phyloP scores from a whole-genome alignment of 2,329 filamentous ascomycete genomes.

The Phialophora verrucosa region DNA sequence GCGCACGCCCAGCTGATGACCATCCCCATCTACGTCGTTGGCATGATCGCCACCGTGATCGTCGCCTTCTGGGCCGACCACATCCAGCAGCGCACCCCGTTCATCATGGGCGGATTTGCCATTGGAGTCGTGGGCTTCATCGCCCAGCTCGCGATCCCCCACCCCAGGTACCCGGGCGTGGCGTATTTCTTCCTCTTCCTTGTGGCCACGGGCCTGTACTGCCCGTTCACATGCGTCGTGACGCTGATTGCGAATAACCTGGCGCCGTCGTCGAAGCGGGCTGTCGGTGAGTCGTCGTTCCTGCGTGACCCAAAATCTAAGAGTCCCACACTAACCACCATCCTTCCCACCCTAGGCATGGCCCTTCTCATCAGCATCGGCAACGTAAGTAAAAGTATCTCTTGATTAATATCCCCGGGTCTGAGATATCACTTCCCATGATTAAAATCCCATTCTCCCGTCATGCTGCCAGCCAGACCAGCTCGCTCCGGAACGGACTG shows the following conservation, averaged over 20 bases:
- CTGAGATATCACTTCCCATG: no score
- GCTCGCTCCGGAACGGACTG: no score
- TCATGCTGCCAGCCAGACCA: no score
- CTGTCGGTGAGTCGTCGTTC: constrained; percentile 54
- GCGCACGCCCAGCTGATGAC: constrained; percentile 50
- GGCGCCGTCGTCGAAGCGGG: constrained; percentile 71
- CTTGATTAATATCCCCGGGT: not conserved
- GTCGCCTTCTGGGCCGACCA: constrained; percentile 60
- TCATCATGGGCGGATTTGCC: constrained; percentile 64
- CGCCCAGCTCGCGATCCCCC: constrained; percentile 61
- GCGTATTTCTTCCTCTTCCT: constrained; percentile 42
- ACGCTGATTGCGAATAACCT: constrained; percentile 75
- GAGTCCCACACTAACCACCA: not conserved
- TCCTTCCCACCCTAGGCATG: constrained; percentile 45
- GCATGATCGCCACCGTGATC: constrained; percentile 66
- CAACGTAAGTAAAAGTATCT: not conserved
- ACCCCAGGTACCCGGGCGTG: constrained; percentile 51
- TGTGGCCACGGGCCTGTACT: constrained; percentile 70
- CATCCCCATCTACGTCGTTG: constrained; percentile 56
- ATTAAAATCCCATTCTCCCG: no score
- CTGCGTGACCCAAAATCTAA: not conserved
- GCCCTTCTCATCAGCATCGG: constrained; percentile 50
- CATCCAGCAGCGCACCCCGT: constrained; percentile 63
- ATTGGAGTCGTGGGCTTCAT: constrained; percentile 67
- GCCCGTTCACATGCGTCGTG: constrained; percentile 60